phyloP scores from a whole-genome alignment of 225 moss, liverwort and hornwort genomes.

The Bryum argenteum region DNA sequence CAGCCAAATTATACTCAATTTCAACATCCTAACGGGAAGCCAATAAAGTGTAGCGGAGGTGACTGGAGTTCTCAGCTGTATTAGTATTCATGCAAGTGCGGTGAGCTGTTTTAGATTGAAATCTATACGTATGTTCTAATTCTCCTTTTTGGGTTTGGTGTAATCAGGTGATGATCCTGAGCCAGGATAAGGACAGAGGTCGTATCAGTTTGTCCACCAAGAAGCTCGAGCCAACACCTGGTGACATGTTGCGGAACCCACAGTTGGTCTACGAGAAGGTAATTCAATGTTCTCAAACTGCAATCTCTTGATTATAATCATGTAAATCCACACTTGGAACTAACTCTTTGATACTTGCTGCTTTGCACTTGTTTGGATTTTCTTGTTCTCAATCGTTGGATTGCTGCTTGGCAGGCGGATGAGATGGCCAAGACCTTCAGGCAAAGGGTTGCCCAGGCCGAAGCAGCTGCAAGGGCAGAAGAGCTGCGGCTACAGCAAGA shows the following conservation, averaged over 20 bases:
- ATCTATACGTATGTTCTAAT: too few species aligned
- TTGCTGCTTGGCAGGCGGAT: slow-evolving; percentile 54
- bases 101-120: too few species aligned
- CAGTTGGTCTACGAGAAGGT: slow-evolving; percentile 93
- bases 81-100: too few species aligned
- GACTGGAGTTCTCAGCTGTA: too few species aligned
- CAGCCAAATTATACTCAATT: too few species aligned
- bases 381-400: neutral
- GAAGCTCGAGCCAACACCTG: slow-evolving; percentile 95
- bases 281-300: neutral
- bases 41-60: too few species aligned
- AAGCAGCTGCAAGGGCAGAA: slow-evolving; percentile 95
- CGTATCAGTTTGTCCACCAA: slow-evolving; percentile 97
- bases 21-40: too few species aligned
- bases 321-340: neutral
- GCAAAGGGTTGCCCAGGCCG: slow-evolving; percentile 97
- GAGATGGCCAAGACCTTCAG: slow-evolving; percentile 98
- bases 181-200: slow-evolving; percentile 93
- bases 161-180: slow-evolving; percentile 86
- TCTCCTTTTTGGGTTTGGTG: slow-evolving; percentile 6
- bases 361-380: neutral
- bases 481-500: slow-evolving; percentile 87
- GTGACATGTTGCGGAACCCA: slow-evolving; percentile 97
- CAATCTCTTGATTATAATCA: neutral
- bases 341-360: neutral